Conservation (phyloP, 1,284 basidiomycete species). For the Dichomitus squalens region DNA sequence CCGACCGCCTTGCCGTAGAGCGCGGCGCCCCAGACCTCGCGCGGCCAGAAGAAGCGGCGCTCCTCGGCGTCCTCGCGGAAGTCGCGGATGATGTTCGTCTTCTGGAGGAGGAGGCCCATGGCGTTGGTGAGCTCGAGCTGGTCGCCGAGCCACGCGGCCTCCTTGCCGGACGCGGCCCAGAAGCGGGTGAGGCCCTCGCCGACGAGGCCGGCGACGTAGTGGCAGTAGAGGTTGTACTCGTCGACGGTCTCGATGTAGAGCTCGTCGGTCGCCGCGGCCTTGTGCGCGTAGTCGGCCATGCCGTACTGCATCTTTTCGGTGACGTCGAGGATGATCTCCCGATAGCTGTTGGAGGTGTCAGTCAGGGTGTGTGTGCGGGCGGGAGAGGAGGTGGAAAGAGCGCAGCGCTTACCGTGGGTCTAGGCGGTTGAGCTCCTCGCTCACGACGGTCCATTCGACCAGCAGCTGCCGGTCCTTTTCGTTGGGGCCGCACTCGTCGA, state of each 20-base stretch:
- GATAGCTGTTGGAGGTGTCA: slow-evolving; percentile 56
- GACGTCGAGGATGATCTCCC: slow-evolving; percentile 83
- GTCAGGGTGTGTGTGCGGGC: not conserved
- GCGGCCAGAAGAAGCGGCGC: slow-evolving; percentile 92
- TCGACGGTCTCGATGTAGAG: slow-evolving; percentile 75
- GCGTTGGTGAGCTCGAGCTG: slow-evolving; percentile 92
- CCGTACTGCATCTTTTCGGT: slow-evolving; percentile 87
- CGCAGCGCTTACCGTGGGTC: slow-evolving; percentile 55
- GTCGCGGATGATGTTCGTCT: slow-evolving; percentile 98
- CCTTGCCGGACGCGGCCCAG: slow-evolving; percentile 88
- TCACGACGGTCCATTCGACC: slow-evolving; percentile 84
- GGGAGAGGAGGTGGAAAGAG: not conserved
- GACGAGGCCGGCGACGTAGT: slow-evolving; percentile 97
- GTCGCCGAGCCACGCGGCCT: slow-evolving; percentile 73
- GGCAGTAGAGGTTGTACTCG: slow-evolving; percentile 97
- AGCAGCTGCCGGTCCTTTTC: slow-evolving; percentile 93
- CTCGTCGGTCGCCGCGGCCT: slow-evolving; percentile 69
- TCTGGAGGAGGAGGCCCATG: slow-evolving; percentile 97
- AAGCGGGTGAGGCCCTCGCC: slow-evolving; percentile 95
- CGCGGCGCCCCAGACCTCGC: slow-evolving; percentile 80
- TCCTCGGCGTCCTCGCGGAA: slow-evolving; percentile 92
- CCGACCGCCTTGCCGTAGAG: slow-evolving; percentile 50
- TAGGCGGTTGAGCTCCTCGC: slow-evolving; percentile 81
- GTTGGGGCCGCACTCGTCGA: slow-evolving; percentile 79
- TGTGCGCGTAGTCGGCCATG: slow-evolving; percentile 95